Conservation (phyloP, 1,284 basidiomycete species). For the Puccinia hordei region DNA sequence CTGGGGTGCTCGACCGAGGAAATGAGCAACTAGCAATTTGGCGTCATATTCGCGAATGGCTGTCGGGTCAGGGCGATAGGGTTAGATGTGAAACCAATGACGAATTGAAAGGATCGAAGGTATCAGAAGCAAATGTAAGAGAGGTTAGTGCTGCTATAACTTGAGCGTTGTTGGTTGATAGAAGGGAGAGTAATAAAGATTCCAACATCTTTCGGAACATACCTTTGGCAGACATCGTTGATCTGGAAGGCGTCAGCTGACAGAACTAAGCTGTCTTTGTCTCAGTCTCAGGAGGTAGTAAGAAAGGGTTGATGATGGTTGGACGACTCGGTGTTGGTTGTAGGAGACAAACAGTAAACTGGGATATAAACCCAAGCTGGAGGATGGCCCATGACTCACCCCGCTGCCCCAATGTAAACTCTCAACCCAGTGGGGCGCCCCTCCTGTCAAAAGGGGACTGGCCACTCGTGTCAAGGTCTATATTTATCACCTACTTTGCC, state of each 20-base stretch:
- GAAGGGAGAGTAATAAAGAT: too few species aligned
- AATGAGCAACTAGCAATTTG: constrained; percentile 39
- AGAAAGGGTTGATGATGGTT: background rate
- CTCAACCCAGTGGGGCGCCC: background rate
- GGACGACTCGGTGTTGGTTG: too few species aligned
- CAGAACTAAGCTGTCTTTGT: background rate
- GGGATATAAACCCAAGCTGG: too few species aligned
- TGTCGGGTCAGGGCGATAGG: too few species aligned
- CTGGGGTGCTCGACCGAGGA: constrained; percentile 45
- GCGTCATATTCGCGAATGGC: constrained; percentile 49
- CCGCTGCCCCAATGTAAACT: background rate
- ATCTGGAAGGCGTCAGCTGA: too few species aligned
- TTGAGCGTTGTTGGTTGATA: background rate
- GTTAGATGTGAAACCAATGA: too few species aligned
- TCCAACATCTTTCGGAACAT: background rate
- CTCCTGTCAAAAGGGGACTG: background rate
- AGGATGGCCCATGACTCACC: too few species aligned
- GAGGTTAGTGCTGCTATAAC: background rate
- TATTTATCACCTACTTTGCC: too few species aligned
- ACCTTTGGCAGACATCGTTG: constrained; percentile 26
- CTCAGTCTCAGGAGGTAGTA: background rate
- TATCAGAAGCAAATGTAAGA: background rate
- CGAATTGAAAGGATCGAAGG: too few species aligned
- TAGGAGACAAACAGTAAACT: background rate
- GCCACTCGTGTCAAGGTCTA: too few species aligned